Percentiles rank a stretch among this genome's conserved stretches.
phyloP scores from a whole-genome alignment of 2,329 filamentous ascomycete species.

The Elsinoe arachidis region DNA sequence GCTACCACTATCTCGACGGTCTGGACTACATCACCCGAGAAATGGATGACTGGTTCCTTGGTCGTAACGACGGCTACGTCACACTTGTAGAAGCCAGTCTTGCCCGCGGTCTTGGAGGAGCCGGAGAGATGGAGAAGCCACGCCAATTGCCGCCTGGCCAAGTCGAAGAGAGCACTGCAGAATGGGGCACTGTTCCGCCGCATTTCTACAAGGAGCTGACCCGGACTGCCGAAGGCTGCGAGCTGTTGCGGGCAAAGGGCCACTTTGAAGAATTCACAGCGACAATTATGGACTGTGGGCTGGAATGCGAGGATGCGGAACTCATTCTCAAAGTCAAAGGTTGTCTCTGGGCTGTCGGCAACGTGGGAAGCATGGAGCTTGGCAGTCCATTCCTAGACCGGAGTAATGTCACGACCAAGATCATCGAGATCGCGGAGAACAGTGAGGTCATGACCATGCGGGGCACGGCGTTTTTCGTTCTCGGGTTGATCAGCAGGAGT shows the following conservation, averaged over 20 bases:
- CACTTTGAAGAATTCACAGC: slow-evolving; percentile 90
- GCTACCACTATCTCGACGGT: slow-evolving; percentile 93
- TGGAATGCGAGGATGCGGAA: slow-evolving; percentile 77
- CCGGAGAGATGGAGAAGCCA: slow-evolving; percentile 47
- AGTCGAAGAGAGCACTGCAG: slow-evolving; percentile 38
- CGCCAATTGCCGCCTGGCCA: slow-evolving; percentile 46
- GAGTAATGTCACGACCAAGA: slow-evolving; percentile 76
- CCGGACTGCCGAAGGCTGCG: slow-evolving; percentile 84
- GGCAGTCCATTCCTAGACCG: slow-evolving; percentile 90
- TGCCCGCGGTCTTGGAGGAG: slow-evolving; percentile 66
- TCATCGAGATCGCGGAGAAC: slow-evolving; percentile 78
- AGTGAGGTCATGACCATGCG: slow-evolving; percentile 87
- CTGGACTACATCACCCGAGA: slow-evolving; percentile 98
- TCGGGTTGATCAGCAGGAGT: slow-evolving; percentile 86
- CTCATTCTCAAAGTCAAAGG: slow-evolving; percentile 89
- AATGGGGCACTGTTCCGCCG: slow-evolving; percentile 64
- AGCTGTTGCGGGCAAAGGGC: slow-evolving; percentile 79
- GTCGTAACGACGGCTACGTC: slow-evolving; percentile 94
- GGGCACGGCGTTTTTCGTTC: slow-evolving; percentile 91
- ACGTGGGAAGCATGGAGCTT: slow-evolving; percentile 96
- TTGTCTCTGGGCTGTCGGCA: slow-evolving; percentile 94
- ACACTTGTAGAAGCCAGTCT: slow-evolving; percentile 90
- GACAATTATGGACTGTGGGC: slow-evolving; percentile 79
- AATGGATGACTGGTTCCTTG: slow-evolving; percentile 99
- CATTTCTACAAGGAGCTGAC: slow-evolving; percentile 97